Evolutionary conservation across 2,329 filamentous ascomycete species (phyloP).

Genomic region (Penicillium sp.): DNA sequence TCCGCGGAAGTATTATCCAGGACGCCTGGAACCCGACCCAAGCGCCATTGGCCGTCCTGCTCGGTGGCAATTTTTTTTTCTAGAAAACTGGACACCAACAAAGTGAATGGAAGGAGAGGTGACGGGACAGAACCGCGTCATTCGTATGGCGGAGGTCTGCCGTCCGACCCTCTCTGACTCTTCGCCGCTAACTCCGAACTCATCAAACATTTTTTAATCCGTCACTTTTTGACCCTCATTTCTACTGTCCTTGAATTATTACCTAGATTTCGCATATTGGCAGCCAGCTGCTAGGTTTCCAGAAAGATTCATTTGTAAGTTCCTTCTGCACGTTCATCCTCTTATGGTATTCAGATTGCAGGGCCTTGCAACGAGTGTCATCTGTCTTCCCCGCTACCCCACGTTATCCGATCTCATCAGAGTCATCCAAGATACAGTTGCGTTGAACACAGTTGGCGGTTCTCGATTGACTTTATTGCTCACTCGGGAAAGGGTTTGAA

Average conservation of each 20-base stretch:
- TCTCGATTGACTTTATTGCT: not conserved
- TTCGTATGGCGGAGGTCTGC: constrained; percentile 15
- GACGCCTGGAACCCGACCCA: too few species aligned
- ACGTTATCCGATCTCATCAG: constrained; percentile 18
- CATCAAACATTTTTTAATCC: not conserved
- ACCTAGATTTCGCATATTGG: not conserved
- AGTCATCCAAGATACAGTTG: constrained; percentile 1
- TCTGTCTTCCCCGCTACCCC: constrained; percentile 17
- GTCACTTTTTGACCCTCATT: too few species aligned
- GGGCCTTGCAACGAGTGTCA: not conserved
- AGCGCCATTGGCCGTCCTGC: too few species aligned
- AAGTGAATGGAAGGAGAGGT: too few species aligned
- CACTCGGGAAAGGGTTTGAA: too few species aligned
- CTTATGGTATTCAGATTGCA: too few species aligned
- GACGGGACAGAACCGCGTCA: constrained; percentile 9
- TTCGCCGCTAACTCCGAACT: constrained; percentile 3
- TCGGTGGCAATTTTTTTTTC: too few species aligned
- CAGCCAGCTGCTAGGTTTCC: not conserved
- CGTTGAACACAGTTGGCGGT: too few species aligned
- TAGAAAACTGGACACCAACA: too few species aligned
- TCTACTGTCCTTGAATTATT: too few species aligned
- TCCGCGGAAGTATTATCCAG: too few species aligned
- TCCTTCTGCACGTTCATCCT: not conserved
- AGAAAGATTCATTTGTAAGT: not conserved
- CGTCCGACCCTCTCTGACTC: constrained; percentile 12